A percentile compares a stretch with the other conserved stretches of the same genome.
phyloP scores from a whole-genome alignment of 495 filamentous ascomycete species.

The Podospora appendiculata region DNA sequence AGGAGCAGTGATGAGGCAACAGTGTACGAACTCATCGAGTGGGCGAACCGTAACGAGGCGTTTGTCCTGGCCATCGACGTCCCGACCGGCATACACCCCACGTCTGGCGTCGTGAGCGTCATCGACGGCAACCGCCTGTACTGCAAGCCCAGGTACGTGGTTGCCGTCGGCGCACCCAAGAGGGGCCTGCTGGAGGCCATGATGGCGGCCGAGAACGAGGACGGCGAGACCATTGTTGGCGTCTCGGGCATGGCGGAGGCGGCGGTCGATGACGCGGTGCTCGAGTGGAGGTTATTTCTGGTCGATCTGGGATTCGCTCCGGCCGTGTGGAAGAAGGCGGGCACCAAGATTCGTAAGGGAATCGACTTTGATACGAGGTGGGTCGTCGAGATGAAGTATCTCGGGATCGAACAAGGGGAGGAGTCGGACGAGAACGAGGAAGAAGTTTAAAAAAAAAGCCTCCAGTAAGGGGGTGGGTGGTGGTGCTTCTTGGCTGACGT shows the following conservation, averaged over 20 bases:
- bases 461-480: too few species aligned
- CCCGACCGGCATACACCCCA: constrained; percentile 77
- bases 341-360: constrained; percentile 65
- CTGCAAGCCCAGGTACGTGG: constrained; percentile 66
- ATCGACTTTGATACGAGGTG: constrained; percentile 81
- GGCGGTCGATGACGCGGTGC: constrained; percentile 18
- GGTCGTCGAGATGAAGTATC: constrained; percentile 60
- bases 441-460: too few species aligned
- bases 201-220: constrained; percentile 47
- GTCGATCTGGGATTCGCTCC: constrained; percentile 81
- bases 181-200: constrained; percentile 69
- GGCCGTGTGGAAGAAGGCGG: constrained; percentile 79
- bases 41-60: constrained; percentile 76
- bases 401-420: constrained; percentile 19
- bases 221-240: constrained; percentile 26
- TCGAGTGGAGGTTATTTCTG: constrained; percentile 66
- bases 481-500: too few species aligned
- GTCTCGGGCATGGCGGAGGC: constrained; percentile 16
- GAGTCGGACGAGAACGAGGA: constrained; percentile 6
- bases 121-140: constrained; percentile 64
- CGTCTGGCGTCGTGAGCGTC: constrained; percentile 52
- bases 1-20: constrained; percentile 72
- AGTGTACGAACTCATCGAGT: constrained; percentile 75
- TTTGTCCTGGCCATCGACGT: constrained; percentile 76
- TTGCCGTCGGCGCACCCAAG: constrained; percentile 78